Base-by-base conservation (phyloP, 2,329 filamentous ascomycete species). In the Botrytis fabae region DNA sequence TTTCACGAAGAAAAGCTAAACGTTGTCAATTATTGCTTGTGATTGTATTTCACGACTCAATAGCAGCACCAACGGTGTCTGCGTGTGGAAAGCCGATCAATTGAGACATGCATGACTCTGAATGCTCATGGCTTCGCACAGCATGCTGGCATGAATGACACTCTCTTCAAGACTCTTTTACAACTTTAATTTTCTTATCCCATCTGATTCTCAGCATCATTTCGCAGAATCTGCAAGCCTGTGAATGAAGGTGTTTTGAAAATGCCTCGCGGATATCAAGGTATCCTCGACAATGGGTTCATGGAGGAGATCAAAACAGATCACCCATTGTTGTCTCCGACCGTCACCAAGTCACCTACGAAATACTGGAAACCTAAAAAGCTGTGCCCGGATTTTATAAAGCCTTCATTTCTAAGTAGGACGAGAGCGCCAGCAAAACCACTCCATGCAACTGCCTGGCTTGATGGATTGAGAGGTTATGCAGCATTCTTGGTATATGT, bases 391-490 rank as follows among this genome's bases (percentile, higher is more conserved):
- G 69, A 74, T 66, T 51, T 75, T 25, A 63, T 72, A 35, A 70
- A 61, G 42, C 72, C 74, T 51, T 68, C 69, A 42, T 59, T 73
- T 40, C 60, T 74, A 25, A 63, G n/a, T n/a, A 63, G 48, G 28
- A 42, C 44, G 9, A 63, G 51, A 28, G 74, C 60, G 14, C 72
- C 74, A 25, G 57, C 54, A 22, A 75, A 74, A 61, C 69, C 48
- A 38, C 40, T 72, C 18, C 51, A 65, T 60, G 61, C 64, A 18
- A 75, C 74, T 7, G 74, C 74, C 4, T 74, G 85, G 77, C 82
- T 86, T 48, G 85, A 86, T 76, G 85, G 85, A 40, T 79, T 86
- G 64, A 83, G 85, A 69, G 85, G 85, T 48, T 80, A 86, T 64
- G 85, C 85, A 16, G 84, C 84, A 10, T 78, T 86, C 60, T 72